Conservation (phyloP, 306 rosid species). For the Cucumis melo region DNA sequence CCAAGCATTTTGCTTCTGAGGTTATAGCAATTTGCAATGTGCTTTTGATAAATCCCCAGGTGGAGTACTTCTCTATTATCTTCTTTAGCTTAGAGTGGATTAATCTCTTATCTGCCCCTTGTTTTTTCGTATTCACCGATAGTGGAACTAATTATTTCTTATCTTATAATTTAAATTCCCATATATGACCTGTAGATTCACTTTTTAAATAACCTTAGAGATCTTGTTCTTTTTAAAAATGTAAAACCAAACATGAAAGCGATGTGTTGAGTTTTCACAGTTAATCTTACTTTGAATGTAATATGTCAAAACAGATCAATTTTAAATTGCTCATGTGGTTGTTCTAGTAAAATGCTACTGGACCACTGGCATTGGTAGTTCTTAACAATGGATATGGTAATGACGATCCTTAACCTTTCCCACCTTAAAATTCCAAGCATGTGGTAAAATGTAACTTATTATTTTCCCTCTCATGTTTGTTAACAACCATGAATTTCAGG, state of each 20-base stretch:
- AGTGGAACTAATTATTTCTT: not conserved
- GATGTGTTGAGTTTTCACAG: not conserved
- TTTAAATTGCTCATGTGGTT: not conserved
- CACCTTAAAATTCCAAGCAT: not conserved
- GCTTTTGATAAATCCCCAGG: not conserved
- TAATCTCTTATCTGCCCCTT: not conserved
- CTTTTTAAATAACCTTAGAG: not conserved
- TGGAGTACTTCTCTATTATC: not conserved
- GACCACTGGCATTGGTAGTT: not conserved
- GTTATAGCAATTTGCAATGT: not conserved
- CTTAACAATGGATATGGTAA: not conserved
- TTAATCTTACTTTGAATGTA: not conserved
- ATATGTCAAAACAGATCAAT: not conserved
- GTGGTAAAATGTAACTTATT: not conserved
- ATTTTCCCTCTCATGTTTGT: not conserved
- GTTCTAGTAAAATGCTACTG: not conserved
- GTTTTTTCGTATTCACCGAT: not conserved
- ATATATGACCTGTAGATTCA: not conserved
- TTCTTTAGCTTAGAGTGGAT: not conserved
- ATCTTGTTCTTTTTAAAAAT: not conserved
- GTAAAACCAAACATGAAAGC: not conserved
- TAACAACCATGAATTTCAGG: slow-evolving; percentile 28
- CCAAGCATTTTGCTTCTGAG: not conserved
- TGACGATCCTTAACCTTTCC: not conserved
- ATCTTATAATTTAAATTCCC: not conserved